Conservation (phyloP, 2,329 filamentous ascomycete genomes). For the Stachybotrys elegans region DNA sequence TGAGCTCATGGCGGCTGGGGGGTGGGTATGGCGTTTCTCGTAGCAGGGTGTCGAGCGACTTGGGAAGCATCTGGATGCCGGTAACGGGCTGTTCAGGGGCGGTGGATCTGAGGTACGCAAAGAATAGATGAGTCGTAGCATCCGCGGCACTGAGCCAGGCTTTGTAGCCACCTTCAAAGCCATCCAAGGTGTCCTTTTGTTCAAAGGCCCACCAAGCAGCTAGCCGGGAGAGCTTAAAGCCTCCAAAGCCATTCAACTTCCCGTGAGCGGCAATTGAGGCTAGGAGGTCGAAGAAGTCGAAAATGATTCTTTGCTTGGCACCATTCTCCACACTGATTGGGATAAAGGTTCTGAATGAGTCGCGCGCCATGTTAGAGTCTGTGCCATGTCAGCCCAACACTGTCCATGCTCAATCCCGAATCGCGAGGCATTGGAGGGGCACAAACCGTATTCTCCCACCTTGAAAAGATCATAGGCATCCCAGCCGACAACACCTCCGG, state of each 20-base stretch:
- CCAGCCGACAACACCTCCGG: slow-evolving; percentile 91
- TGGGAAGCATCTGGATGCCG: slow-evolving; percentile 80
- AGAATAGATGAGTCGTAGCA: slow-evolving; percentile 95
- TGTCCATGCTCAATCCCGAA: slow-evolving; percentile 4
- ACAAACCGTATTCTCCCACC: slow-evolving; percentile 79
- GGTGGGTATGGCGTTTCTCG: slow-evolving; percentile 94
- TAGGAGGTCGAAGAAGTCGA: slow-evolving; percentile 93
- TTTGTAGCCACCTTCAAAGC: slow-evolving; percentile 92
- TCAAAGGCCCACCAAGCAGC: slow-evolving; percentile 99
- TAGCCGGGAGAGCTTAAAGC: slow-evolving; percentile 88
- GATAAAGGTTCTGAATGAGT: slow-evolving; percentile 95
- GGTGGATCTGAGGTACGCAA: slow-evolving; percentile 88
- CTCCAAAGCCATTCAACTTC: slow-evolving; percentile 88
- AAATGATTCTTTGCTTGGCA: slow-evolving; percentile 81
- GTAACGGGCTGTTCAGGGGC: slow-evolving; percentile 73
- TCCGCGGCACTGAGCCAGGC: slow-evolving; percentile 89
- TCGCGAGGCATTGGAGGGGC: slow-evolving; percentile 5
- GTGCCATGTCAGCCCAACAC: slow-evolving; percentile 15
- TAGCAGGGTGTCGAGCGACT: slow-evolving; percentile 84
- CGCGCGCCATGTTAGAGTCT: slow-evolving; percentile 89
- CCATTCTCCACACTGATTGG: slow-evolving; percentile 88
- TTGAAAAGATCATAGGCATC: slow-evolving; percentile 95
- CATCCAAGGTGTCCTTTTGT: slow-evolving; percentile 77
- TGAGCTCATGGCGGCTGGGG: slow-evolving; percentile 68
- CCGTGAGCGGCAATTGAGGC: slow-evolving; percentile 87